These are phyloP conservation scores for Selaginella moellendorffii DNA, from an alignment of 75 land plant genomes.

Conservation along the genomic window DNA sequence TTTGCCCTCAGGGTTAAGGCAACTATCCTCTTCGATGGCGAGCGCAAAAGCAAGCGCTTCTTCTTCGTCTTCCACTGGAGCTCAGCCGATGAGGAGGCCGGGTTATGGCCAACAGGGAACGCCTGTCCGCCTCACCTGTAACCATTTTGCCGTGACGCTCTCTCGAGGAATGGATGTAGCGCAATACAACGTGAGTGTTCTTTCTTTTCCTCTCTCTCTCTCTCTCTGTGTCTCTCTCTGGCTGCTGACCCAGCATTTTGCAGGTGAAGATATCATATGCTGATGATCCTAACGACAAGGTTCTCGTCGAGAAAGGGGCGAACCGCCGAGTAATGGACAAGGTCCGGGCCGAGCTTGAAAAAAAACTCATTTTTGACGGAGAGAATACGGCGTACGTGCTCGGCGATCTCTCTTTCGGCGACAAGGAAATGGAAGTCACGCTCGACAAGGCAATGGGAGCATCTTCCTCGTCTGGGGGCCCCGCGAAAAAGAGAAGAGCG, in stretches of 20 bases:
- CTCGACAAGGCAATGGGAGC: constrained; percentile 36
- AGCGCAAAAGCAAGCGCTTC: too few species aligned
- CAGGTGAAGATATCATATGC: constrained; percentile 44
- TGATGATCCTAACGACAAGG: background rate
- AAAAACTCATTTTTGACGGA: constrained; percentile 81
- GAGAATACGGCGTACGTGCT: constrained; percentile 64
- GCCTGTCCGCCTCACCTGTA: constrained; percentile 30
- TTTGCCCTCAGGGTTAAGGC: too few species aligned
- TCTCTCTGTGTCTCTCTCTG: constrained; percentile 6
- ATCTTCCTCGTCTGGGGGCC: background rate
- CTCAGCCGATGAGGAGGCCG: constrained; percentile 31
- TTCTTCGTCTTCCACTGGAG: too few species aligned
- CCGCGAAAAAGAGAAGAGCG: too few species aligned
- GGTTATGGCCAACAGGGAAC: constrained; percentile 41
- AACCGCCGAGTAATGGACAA: constrained; percentile 51
- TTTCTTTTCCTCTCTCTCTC: background rate
- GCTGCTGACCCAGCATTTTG: too few species aligned
- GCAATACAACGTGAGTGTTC: constrained; percentile 61
- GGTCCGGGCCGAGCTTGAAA: constrained; percentile 38
- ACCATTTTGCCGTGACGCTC: constrained; percentile 56
- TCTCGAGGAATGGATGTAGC: constrained; percentile 31
- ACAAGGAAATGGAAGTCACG: constrained; percentile 45
- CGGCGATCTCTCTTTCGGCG: constrained; percentile 45
- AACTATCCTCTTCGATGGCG: too few species aligned
- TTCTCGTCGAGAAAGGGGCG: constrained; percentile 41